Base-by-base conservation (phyloP, 23 red algal genomes). In the Cyanidium caldarium region DNA sequence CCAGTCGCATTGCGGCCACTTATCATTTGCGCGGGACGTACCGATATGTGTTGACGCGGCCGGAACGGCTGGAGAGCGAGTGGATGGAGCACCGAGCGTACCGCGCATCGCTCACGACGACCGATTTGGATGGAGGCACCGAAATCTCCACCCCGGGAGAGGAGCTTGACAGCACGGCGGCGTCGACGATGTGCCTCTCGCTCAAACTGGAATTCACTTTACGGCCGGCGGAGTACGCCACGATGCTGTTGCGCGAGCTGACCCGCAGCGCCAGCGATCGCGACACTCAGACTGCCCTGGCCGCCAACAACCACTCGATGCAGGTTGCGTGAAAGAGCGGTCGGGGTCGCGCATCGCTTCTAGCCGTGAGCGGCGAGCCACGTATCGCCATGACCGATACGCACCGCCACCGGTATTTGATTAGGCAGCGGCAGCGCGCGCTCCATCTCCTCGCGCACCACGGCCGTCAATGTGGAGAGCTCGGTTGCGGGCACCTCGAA, bases 181-280 rank as follows among this genome's bases (percentile, higher is more conserved):
- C 17, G 10, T 10, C 10, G 40, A 13, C 40, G 12, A 44, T 10
- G 40, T 44, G 10, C 40, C 28, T 45, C 2, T 44, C 92, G 14
- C 42, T 87, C 3, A 30, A 82, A 1, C 65, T 98, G 21, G 38
- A 65, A 7, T 98, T 98, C 44, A 85, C 68, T 1, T 69, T 98
- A 34, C 67, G 76, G 0, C 61, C 84, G 23, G 75, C 82, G 33
- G 80, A 81, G 43, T 98, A 87, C 65, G 92, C 92, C 0, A 98
- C 92, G 0, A 98, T 98, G 92, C 37, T 85, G 16, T 37, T 98
- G n/a, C 58, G 92, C 16, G 92, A 98, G 69, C 13, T 98, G 40
- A 98, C 92, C 43, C 71, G 73, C 7, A 21, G 21, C 31, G 10
- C 19, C n/a, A 61, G n/a, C 51, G 51, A 61, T 25, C 51, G 51